Conservation (phyloP, 176 grass and related monocot species). For the Secale cereale region DNA sequence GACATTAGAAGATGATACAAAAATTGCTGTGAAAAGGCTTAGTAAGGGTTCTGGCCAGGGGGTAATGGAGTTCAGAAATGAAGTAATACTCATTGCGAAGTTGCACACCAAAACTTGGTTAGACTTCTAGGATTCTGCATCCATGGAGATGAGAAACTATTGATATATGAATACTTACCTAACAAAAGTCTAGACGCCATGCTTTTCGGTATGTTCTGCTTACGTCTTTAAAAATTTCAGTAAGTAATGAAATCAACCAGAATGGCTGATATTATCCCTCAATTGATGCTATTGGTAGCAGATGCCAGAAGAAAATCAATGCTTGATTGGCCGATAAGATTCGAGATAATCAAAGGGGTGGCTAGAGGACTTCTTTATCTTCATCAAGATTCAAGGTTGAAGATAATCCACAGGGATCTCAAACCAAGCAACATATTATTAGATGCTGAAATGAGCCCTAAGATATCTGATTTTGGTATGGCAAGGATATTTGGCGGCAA, state of each 20-base stretch:
- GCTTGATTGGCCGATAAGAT: conserved; percentile 21
- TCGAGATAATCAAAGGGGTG: conserved; percentile 43
- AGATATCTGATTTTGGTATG: conserved; percentile 42
- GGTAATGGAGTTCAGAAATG: conserved; percentile 8
- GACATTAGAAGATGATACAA: background rate
- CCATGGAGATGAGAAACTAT: conserved; percentile 17
- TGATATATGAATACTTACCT: conserved; percentile 23
- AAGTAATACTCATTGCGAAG: conserved; percentile 13
- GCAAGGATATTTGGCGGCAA: conserved; percentile 32
- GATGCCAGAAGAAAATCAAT: background rate
- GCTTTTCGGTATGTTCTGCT: conserved; percentile 15
- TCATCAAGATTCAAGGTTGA: conserved; percentile 46
- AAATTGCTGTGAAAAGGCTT: conserved; percentile 20
- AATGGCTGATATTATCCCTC: background rate
- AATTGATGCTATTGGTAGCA: background rate
- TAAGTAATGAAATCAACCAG: background rate
- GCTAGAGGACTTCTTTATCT: conserved; percentile 51
- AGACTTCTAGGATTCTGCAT: conserved; percentile 15
- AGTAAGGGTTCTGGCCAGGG: conserved; percentile 12
- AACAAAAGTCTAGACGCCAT: conserved; percentile 28
- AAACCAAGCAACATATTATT: conserved; percentile 30
- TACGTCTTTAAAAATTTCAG: background rate
- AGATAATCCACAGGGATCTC: conserved; percentile 34
- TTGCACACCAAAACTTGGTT: conserved; percentile 23
- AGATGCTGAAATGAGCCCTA: conserved; percentile 28